Evolutionary conservation across 225 moss, liverwort and hornwort species (phyloP).

Genomic region (Pseudisothecium myosuroides): DNA sequence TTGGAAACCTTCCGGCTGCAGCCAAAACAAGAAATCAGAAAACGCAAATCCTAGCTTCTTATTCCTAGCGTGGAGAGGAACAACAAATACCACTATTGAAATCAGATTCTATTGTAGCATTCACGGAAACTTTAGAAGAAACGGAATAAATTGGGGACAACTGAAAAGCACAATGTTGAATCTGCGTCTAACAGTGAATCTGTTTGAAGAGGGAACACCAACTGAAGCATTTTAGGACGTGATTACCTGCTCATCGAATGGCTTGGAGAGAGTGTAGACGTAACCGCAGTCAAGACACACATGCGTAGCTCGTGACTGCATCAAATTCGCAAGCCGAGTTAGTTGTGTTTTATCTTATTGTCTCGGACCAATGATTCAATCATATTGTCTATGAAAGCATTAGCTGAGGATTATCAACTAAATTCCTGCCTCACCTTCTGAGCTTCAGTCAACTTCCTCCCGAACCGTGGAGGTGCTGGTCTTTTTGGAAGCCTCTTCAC

Average conservation of each 20-base stretch:
- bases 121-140: neutral
- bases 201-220: neutral
- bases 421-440: slow-evolving; percentile 55
- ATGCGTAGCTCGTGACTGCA: slow-evolving; percentile 82
- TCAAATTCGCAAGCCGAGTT: neutral
- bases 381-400: neutral
- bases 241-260: slow-evolving; percentile 83
- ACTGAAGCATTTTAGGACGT: neutral
- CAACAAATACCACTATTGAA: neutral
- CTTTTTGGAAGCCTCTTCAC: slow-evolving; percentile 82
- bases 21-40: neutral
- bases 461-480: slow-evolving; percentile 87
- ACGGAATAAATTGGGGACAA: neutral
- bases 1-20: slow-evolving; percentile 60
- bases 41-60: neutral
- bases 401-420: neutral
- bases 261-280: slow-evolving; percentile 78
- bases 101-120: neutral
- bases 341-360: neutral
- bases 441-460: slow-evolving; percentile 75
- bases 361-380: neutral
- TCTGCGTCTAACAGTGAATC: neutral
- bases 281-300: slow-evolving; percentile 95
- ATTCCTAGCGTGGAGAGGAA: neutral
- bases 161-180: neutral